Conservation (phyloP, 2,329 filamentous ascomycete genomes). For the Microsporum ferrugineum region DNA sequence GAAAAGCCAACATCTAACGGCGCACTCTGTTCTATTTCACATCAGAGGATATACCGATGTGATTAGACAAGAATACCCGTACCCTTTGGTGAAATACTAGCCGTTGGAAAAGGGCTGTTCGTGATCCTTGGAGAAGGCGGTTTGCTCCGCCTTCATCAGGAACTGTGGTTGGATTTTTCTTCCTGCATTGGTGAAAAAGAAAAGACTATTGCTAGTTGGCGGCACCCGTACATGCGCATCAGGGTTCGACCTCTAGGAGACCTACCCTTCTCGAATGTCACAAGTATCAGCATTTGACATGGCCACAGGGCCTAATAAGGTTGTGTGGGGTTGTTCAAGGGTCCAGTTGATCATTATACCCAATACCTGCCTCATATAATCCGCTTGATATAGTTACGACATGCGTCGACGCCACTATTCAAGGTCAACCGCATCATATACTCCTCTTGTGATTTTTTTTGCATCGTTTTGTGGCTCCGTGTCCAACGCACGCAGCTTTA, state of each 20-base stretch:
- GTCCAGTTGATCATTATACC: neutral
- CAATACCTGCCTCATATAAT: neutral
- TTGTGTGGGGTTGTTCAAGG: constrained; percentile 2
- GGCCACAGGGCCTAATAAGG: neutral
- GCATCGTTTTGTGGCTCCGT: neutral
- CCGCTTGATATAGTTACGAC: neutral
- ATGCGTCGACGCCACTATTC: constrained; percentile 1
- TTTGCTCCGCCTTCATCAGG: neutral
- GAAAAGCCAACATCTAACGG: neutral
- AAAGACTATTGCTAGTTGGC: neutral
- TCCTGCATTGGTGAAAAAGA: neutral
- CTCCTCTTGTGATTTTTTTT: constrained; percentile 1
- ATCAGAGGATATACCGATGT: neutral
- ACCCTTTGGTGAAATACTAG: neutral
- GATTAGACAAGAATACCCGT: neutral
- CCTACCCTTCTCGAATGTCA: constrained; percentile 5
- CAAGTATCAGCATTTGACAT: constrained; percentile 2
- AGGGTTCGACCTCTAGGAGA: neutral
- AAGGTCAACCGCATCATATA: neutral
- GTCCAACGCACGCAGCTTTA: neutral
- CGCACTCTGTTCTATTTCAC: neutral
- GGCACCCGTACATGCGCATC: neutral
- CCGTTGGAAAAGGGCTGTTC: neutral
- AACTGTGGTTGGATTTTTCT: neutral
- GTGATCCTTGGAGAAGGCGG: neutral